Conservation (phyloP, 2,329 filamentous ascomycete species). For the Lecanicillium sp. region DNA sequence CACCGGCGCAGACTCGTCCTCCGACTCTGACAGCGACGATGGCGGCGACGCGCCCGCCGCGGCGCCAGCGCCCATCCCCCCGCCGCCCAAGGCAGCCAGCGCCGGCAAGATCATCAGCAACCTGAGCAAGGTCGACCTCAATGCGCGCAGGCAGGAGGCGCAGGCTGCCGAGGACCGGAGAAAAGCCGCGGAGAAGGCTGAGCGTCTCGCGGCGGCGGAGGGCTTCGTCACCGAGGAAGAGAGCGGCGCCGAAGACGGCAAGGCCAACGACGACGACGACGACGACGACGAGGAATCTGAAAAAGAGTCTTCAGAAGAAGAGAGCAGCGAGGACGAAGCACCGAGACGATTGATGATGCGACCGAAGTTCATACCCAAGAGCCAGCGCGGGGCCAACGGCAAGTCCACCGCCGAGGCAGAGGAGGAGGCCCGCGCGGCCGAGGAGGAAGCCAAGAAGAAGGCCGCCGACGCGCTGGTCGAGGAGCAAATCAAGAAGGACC, state of each 20-base stretch:
- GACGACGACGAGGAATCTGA: conserved; percentile 35
- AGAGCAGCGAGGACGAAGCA: conserved; percentile 50
- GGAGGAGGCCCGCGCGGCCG: conserved; percentile 35
- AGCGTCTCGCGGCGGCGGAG: conserved; percentile 49
- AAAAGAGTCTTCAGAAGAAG: conserved; percentile 36
- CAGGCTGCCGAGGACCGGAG: conserved; percentile 42
- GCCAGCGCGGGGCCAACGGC: conserved; percentile 37
- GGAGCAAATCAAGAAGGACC: conserved; percentile 78
- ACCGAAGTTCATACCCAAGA: conserved; percentile 59
- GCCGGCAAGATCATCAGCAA: conserved; percentile 52
- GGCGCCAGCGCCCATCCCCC: conserved; percentile 34
- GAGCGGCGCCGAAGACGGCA: conserved; percentile 34
- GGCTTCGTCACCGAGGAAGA: conserved; percentile 57
- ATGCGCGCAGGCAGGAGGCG: conserved; percentile 39
- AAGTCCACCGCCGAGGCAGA: conserved; percentile 26
- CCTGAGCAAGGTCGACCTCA: conserved; percentile 47
- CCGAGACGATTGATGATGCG: conserved; percentile 53
- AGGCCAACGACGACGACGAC: conserved; percentile 26
- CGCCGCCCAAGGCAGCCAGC: conserved; percentile 51
- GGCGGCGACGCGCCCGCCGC: conserved; percentile 26
- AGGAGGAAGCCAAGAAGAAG: conserved; percentile 59
- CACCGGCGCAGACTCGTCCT: conserved; percentile 48
- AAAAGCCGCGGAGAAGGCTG: conserved; percentile 43
- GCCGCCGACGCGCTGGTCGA: conserved; percentile 77
- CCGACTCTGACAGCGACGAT: conserved; percentile 46